Evolutionary conservation across 2,329 filamentous ascomycete genomes (phyloP).

Genomic region (Ambrosiella xylebori): DNA sequence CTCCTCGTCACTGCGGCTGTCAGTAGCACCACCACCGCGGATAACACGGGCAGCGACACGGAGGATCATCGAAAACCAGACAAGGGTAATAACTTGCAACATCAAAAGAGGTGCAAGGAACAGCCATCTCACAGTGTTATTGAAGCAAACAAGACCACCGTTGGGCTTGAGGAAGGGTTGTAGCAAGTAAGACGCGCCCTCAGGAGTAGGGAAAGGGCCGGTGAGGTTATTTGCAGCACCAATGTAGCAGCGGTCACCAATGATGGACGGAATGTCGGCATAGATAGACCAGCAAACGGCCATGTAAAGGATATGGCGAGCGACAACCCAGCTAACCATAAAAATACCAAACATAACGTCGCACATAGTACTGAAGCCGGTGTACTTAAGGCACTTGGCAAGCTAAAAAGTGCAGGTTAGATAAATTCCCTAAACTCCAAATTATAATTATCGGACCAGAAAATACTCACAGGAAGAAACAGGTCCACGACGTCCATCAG

Average conservation of each 20-base stretch:
- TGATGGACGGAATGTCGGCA: conserved; percentile 41
- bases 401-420: conserved; percentile 30
- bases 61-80: conserved; percentile 83
- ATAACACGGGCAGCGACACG: conserved; percentile 68
- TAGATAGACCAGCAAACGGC: conserved; percentile 72
- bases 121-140: conserved; percentile 50
- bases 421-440: too few relatives aligned
- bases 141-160: conserved; percentile 62
- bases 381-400: conserved; percentile 88
- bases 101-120: conserved; percentile 65
- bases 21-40: conserved; percentile 60
- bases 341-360: conserved; percentile 75
- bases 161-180: conserved; percentile 56
- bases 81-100: conserved; percentile 62
- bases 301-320: conserved; percentile 67
- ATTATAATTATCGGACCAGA: not conserved
- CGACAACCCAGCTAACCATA: conserved; percentile 66
- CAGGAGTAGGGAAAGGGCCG: conserved; percentile 35
- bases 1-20: conserved; percentile 76
- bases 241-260: conserved; percentile 55
- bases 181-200: conserved; percentile 44
- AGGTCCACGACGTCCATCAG: conserved; percentile 91
- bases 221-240: conserved; percentile 37
- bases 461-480: conserved; percentile 54
- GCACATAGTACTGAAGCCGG: conserved; percentile 57